Evolutionary conservation across 2,329 filamentous ascomycete species (phyloP).

Genomic region (Calcarisporium arbuscula): DNA sequence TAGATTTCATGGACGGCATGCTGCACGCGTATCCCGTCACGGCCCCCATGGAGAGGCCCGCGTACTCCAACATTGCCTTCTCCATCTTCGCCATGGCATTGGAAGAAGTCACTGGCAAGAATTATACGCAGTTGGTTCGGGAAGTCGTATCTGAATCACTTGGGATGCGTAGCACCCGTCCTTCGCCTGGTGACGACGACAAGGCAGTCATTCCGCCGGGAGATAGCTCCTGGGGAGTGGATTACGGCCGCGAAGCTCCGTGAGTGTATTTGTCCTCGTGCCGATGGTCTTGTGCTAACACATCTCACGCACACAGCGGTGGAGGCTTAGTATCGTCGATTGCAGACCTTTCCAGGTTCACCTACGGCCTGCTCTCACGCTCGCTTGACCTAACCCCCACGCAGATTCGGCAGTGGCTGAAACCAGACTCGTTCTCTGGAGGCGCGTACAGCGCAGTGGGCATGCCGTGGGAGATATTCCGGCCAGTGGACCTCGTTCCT

Average conservation of each 20-base stretch:
- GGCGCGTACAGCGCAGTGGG: constrained; percentile 24
- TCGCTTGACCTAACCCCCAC: constrained; percentile 17
- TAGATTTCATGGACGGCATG: constrained; percentile 27
- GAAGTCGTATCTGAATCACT: constrained; percentile 14
- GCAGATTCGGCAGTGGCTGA: constrained; percentile 26
- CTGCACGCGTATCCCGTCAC: constrained; percentile 21
- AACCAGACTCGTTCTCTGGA: constrained; percentile 24
- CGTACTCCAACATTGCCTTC: constrained; percentile 36
- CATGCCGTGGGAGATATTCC: constrained; percentile 31
- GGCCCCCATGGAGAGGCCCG: constrained; percentile 23
- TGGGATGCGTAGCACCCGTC: constrained; percentile 11
- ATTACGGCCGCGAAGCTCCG: constrained; percentile 27
- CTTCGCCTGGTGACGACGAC: constrained; percentile 22
- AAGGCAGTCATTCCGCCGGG: constrained; percentile 27
- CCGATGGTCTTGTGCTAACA: constrained; percentile 3
- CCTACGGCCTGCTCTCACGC: constrained; percentile 20
- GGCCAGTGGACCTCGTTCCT: constrained; percentile 17
- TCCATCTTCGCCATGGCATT: constrained; percentile 28
- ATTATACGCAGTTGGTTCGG: constrained; percentile 19
- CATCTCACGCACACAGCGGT: constrained; percentile 15
- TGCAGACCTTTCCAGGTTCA: constrained; percentile 23
- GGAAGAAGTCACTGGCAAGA: constrained; percentile 21
- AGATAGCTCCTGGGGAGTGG: constrained; percentile 25
- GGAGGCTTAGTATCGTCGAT: constrained; percentile 28
- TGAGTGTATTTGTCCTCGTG: constrained; percentile 12